These are phyloP conservation scores for Boechera retrofracta DNA, from an alignment of 345 rosid genomes.

Conservation along the genomic window DNA sequence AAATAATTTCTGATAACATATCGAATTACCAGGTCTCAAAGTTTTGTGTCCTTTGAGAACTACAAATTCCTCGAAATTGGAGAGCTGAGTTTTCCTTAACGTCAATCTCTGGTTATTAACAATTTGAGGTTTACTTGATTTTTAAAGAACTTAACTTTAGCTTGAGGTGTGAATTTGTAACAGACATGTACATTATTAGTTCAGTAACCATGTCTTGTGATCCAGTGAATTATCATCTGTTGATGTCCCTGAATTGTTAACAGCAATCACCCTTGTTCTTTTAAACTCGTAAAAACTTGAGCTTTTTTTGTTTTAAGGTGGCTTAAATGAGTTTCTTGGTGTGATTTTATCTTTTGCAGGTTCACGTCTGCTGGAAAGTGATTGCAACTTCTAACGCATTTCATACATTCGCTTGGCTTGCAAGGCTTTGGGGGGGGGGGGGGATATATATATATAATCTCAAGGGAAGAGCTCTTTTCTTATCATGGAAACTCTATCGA, in stretches of 20 bases:
- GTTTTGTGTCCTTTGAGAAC: neutral
- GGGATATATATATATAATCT: neutral
- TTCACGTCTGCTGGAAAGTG: neutral
- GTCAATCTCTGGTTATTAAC: neutral
- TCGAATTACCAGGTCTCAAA: neutral
- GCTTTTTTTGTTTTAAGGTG: neutral
- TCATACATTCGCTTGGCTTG: constrained; percentile 12
- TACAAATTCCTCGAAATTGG: neutral
- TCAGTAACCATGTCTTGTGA: neutral
- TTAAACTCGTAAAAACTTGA: neutral
- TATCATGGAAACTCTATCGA: constrained; percentile 87
- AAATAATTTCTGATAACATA: neutral
- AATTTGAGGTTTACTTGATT: neutral
- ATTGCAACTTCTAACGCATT: neutral
- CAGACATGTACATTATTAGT: neutral
- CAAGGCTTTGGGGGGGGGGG: constrained; percentile 16
- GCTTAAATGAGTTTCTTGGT: constrained; percentile 27
- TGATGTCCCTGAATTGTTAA: neutral
- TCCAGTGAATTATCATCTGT: neutral
- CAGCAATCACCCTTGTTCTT: neutral
- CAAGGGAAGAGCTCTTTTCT: constrained; percentile 16
- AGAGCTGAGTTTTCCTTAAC: neutral
- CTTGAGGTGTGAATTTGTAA: neutral
- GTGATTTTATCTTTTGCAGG: constrained; percentile 25
- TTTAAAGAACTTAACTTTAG: neutral